These are phyloP conservation scores for Gloeostereum incarnatum DNA, from an alignment of 768 basidiomycete species.

Conservation along the genomic window DNA sequence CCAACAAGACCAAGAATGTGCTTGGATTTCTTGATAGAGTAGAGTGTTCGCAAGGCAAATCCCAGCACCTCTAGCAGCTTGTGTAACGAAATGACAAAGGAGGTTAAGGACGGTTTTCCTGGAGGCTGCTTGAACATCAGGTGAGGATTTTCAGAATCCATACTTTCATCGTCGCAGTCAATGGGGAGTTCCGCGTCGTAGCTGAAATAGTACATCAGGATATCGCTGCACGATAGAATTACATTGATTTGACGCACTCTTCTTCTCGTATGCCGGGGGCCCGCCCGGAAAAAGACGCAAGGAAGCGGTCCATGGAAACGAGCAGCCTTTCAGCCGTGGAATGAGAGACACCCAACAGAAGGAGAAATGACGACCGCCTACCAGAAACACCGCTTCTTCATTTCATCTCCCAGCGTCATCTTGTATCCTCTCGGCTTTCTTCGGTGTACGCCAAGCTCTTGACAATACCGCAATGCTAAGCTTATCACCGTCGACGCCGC, in stretches of 20 bases:
- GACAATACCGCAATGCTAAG: constrained; percentile 34
- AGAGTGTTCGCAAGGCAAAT: constrained; percentile 36
- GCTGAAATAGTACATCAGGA: constrained; percentile 17
- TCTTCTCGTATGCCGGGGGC: constrained; percentile 47
- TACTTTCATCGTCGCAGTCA: constrained; percentile 47
- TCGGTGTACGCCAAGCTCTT: constrained; percentile 43
- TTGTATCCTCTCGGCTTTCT: constrained; percentile 14
- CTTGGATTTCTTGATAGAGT: background rate
- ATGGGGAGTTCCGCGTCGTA: constrained; percentile 45
- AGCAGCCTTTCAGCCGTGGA: no score
- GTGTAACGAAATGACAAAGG: constrained; percentile 30
- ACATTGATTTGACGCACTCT: constrained; percentile 23
- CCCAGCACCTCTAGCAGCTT: constrained; percentile 39
- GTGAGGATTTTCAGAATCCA: constrained; percentile 20
- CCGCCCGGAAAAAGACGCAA: constrained; percentile 44
- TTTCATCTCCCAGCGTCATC: constrained; percentile 28
- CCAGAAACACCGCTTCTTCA: constrained; percentile 38
- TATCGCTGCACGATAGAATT: background rate
- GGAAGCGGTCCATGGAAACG: no score
- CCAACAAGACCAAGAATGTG: background rate
- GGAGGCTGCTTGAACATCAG: constrained; percentile 39
- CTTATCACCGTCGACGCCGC: no score
- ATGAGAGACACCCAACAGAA: no score
- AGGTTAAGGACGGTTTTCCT: constrained; percentile 27
- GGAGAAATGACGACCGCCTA: constrained; percentile 6